phyloP scores from a whole-genome alignment of 2,329 filamentous ascomycete species.

The Pyrenophora tritici-repentis region DNA sequence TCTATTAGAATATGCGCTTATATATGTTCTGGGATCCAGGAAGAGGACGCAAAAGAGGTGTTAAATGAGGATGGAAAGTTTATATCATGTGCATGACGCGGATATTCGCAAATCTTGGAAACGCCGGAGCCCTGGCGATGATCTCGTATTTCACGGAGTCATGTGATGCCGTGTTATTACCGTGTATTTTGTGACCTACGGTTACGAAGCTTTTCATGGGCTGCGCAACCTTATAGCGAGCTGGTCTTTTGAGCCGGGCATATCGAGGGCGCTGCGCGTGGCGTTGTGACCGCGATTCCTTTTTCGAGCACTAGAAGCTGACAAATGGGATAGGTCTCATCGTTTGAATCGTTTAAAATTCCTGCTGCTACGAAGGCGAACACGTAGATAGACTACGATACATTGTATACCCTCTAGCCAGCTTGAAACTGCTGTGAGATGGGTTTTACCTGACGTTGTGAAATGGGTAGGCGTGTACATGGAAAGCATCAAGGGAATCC shows the following conservation, averaged over 20 bases:
- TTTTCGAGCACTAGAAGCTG: background rate
- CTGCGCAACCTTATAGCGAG: too few relatives aligned
- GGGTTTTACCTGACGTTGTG: slow-evolving; percentile 5
- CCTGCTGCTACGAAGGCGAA: background rate
- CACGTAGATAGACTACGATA: background rate
- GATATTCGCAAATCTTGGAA: slow-evolving; percentile 11
- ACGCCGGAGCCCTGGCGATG: background rate
- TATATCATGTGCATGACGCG: slow-evolving; percentile 12
- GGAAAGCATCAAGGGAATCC: too few relatives aligned
- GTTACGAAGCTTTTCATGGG: too few relatives aligned
- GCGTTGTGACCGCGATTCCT: too few relatives aligned
- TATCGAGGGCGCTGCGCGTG: too few relatives aligned
- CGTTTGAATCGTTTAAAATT: background rate
- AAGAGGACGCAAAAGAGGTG: background rate
- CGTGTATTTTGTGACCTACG: too few relatives aligned
- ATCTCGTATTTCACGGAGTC: slow-evolving; percentile 11
- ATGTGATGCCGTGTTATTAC: slow-evolving; percentile 8
- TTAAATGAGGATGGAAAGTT: slow-evolving; percentile 8
- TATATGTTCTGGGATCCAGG: background rate
- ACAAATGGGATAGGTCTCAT: background rate
- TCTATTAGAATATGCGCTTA: background rate
- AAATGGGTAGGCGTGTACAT: slow-evolving; percentile 1
- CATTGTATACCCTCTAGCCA: background rate
- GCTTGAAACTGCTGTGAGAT: background rate
- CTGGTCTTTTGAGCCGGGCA: too few relatives aligned